A percentile compares a stretch with the other conserved stretches of the same genome.
Conservation (phyloP, 495 filamentous ascomycete species). For the Lasiosphaeriaceae sp. region DNA sequence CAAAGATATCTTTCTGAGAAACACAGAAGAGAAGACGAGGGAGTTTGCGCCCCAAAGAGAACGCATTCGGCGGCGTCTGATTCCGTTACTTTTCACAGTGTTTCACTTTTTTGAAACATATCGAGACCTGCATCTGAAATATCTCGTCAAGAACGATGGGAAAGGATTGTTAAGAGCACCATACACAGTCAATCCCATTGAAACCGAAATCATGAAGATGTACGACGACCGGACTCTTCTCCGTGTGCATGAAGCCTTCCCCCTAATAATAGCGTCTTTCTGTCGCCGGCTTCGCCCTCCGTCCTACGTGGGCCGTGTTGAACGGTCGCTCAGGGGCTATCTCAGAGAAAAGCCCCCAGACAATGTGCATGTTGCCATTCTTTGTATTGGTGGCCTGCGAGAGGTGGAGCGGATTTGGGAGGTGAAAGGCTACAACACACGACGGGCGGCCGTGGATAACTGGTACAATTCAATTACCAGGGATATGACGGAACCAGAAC, state of each 20-base stretch:
- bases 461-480: constrained; percentile 48
- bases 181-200: constrained; percentile 50
- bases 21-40: constrained; percentile 41
- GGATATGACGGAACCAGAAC: constrained; percentile 35
- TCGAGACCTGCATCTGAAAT: constrained; percentile 50
- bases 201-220: constrained; percentile 50
- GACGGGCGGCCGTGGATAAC: constrained; percentile 47
- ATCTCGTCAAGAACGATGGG: constrained; percentile 40
- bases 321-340: constrained; percentile 54
- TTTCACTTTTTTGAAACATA: constrained; percentile 60
- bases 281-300: constrained; percentile 52
- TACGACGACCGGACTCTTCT: constrained; percentile 54
- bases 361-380: constrained; percentile 51
- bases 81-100: constrained; percentile 52
- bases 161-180: constrained; percentile 35
- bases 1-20: constrained; percentile 52
- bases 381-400: constrained; percentile 52
- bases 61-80: constrained; percentile 53
- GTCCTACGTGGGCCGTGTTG: constrained; percentile 52
- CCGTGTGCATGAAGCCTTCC: constrained; percentile 53
- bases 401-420: constrained; percentile 56
- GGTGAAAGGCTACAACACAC: constrained; percentile 53
- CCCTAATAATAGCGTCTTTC: constrained; percentile 53
- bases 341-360: constrained; percentile 51
- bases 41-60: constrained; percentile 52